A percentile compares a stretch with the other conserved stretches of the same genome.
Conservation (phyloP, 768 basidiomycete genomes). For the Candolleomyces aberdarensis region DNA sequence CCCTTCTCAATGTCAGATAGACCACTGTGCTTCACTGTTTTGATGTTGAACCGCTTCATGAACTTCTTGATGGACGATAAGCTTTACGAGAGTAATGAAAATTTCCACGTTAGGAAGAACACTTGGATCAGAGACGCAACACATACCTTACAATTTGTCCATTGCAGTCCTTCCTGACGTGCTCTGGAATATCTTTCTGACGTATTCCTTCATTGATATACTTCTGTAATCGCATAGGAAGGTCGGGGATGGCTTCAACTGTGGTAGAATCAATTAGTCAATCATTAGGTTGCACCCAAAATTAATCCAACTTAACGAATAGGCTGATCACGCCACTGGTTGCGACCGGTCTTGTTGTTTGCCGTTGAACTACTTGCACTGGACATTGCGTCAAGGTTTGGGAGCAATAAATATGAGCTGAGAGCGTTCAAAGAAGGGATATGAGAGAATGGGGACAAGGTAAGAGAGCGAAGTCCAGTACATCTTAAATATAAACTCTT, state of each 20-base stretch:
- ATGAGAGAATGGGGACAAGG: no score
- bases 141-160: not conserved
- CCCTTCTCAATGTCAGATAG: slow-evolving; percentile 7
- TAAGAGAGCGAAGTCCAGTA: no score
- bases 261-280: not conserved
- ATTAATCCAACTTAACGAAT: not conserved
- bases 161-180: not conserved
- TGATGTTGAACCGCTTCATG: slow-evolving; percentile 7
- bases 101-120: no score
- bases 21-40: slow-evolving; percentile 5
- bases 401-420: no score
- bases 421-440: no score
- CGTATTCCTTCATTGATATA: slow-evolving; percentile 7
- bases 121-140: no score
- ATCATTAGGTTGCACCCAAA: not conserved
- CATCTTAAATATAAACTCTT: no score
- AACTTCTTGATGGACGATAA: slow-evolving; percentile 10
- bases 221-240: slow-evolving; percentile 6
- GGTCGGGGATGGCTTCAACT: slow-evolving; percentile 8
- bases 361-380: no score
- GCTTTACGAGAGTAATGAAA: slow-evolving; percentile 4
- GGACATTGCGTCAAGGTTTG: no score
- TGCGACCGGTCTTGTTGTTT: not conserved
- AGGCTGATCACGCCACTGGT: slow-evolving; percentile 3
- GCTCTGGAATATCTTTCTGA: not conserved